These are phyloP conservation scores for Lactarius evosmus DNA, from an alignment of 768 basidiomycete genomes.

Conservation along the genomic window DNA sequence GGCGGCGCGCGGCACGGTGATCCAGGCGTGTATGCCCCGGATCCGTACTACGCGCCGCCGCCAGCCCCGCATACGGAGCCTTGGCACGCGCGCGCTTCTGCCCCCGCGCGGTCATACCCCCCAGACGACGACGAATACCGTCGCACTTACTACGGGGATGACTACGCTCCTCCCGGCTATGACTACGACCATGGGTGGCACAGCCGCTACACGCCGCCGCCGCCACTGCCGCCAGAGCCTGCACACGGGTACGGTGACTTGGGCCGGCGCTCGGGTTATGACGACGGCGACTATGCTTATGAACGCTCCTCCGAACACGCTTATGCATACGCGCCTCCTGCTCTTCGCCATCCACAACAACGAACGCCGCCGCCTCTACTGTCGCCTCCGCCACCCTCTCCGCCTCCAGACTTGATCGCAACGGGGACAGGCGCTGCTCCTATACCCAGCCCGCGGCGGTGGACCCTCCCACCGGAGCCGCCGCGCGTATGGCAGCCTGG, in stretches of 20 bases:
- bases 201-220: neutral
- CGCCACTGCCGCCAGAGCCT: neutral
- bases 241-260: constrained; percentile 10
- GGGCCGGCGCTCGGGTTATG: constrained; percentile 7
- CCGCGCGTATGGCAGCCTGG: constrained; percentile 21
- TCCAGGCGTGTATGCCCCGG: constrained; percentile 13
- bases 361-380: neutral
- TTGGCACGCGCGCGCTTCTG: constrained; percentile 10
- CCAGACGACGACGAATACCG: neutral
- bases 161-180: neutral
- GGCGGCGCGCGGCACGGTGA: constrained; percentile 16
- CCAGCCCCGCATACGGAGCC: constrained; percentile 18
- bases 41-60: constrained; percentile 21
- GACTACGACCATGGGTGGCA: constrained; percentile 10
- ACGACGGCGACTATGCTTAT: neutral
- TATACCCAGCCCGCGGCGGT: neutral
- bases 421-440: neutral
- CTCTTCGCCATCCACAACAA: neutral
- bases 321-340: neutral
- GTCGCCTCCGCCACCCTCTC: neutral
- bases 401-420: neutral
- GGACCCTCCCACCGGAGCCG: neutral
- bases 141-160: neutral
- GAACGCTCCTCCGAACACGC: neutral
- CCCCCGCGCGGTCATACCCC: neutral